Conservation (phyloP, 129 eudicot genomes). For the Silybum marianum region DNA sequence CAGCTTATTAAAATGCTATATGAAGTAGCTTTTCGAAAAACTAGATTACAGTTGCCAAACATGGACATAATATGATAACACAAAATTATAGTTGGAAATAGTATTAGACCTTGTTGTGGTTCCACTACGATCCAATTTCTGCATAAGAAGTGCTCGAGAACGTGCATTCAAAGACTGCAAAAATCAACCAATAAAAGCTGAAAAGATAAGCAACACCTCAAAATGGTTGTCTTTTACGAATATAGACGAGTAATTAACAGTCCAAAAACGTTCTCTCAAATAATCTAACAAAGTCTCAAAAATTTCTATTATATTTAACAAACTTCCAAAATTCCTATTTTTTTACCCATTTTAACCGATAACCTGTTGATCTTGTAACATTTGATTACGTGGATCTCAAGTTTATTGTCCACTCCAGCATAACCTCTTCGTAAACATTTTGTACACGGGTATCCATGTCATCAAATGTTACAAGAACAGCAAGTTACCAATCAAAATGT, state of each 20-base stretch:
- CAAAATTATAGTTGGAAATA: background rate
- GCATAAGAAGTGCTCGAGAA: slow-evolving; percentile 91
- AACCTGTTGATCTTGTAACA: background rate
- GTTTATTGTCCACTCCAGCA: background rate
- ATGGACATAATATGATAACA: background rate
- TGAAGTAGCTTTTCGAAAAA: background rate
- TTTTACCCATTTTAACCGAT: background rate
- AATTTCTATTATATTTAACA: background rate
- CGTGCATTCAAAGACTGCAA: slow-evolving; percentile 79
- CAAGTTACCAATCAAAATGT: background rate
- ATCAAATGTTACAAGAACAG: background rate
- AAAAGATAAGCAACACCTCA: background rate
- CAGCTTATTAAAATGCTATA: background rate
- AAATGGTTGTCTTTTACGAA: background rate
- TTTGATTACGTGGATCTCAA: background rate
- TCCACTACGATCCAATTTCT: slow-evolving; percentile 90
- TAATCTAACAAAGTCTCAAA: background rate
- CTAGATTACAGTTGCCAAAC: background rate
- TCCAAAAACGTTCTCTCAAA: background rate
- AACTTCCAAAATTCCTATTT: background rate
- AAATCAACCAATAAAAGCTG: slow-evolving; percentile 18
- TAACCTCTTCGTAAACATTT: background rate
- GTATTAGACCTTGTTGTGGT: slow-evolving; percentile 56
- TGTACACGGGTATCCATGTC: background rate
- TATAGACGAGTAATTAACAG: background rate